phyloP scores from a whole-genome alignment of 139 green algal species.

The Mesotaenium endlicherianum region DNA sequence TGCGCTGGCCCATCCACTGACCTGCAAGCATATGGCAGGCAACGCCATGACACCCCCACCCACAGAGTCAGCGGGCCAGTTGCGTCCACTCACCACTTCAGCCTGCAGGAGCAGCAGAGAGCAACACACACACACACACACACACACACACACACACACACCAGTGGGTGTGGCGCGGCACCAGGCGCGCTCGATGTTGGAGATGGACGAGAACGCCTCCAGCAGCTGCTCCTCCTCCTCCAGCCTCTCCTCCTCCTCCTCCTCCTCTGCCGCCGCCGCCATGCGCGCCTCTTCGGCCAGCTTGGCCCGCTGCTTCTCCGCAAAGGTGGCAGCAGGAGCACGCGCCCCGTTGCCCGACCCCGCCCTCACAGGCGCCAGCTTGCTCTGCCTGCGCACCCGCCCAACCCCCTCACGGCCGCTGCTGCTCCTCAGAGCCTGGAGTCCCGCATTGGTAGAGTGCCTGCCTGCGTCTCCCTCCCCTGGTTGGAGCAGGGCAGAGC shows the following conservation, averaged over 20 bases:
- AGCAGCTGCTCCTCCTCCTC: conserved; percentile 34
- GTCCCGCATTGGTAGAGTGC: not conserved
- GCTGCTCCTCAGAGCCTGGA: not conserved
- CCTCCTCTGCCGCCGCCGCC: not conserved
- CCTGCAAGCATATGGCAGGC: not conserved
- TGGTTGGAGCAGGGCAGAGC: too few relatives aligned
- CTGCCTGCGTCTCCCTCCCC: too few relatives aligned
- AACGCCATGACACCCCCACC: not conserved
- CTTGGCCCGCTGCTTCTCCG: not conserved
- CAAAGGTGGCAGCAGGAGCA: not conserved
- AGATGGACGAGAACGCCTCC: conserved; percentile 27
- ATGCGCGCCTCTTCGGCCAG: not conserved
- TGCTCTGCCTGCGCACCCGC: not conserved
- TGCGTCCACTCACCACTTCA: not conserved
- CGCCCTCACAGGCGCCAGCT: not conserved
- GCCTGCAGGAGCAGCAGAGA: not conserved
- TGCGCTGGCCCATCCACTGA: not conserved
- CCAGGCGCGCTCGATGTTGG: conserved; percentile 45
- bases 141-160: not conserved
- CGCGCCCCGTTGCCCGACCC: too few relatives aligned
- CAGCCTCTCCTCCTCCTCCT: not conserved
- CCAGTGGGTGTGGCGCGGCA: not conserved
- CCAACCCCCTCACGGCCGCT: not conserved
- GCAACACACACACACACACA: not conserved
- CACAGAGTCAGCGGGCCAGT: not conserved